A percentile compares a stretch with the other conserved stretches of the same genome.
phyloP scores from a whole-genome alignment of 176 grass and related monocot species.

The Aegilops sharonensis region DNA sequence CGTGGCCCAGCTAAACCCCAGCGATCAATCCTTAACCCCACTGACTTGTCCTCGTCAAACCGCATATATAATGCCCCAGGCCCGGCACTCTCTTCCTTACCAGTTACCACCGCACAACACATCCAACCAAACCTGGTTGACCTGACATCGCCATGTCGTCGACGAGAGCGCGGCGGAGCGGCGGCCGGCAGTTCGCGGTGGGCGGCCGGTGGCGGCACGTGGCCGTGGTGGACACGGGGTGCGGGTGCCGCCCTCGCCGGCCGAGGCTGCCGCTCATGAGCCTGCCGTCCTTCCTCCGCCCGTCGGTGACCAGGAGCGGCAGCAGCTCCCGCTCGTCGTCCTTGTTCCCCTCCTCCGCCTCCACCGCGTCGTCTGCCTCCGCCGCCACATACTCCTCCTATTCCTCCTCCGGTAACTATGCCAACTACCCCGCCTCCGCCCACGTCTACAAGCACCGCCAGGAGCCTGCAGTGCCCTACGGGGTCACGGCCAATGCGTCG shows the following conservation, averaged over 20 bases:
- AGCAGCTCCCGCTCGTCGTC: slow-evolving; percentile 16
- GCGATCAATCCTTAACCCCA: not conserved
- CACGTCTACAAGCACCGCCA: not conserved
- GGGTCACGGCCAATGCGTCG: not conserved
- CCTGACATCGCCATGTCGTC: slow-evolving; percentile 3
- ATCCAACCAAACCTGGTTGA: not conserved
- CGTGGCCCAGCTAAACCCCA: slow-evolving; percentile 9
- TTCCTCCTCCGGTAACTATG: slow-evolving; percentile 20
- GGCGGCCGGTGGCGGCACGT: slow-evolving; percentile 37
- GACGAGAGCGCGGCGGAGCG: slow-evolving; percentile 16
- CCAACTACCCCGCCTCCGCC: not conserved
- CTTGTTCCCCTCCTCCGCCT: slow-evolving; percentile 35
- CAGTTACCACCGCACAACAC: not conserved
- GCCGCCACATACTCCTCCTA: slow-evolving; percentile 34
- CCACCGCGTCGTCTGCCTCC: slow-evolving; percentile 28
- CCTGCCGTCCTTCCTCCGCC: slow-evolving; percentile 47
- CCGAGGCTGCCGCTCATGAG: slow-evolving; percentile 32
- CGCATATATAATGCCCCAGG: not conserved
- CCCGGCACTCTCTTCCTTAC: not conserved
- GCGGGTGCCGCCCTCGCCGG: slow-evolving; percentile 46
- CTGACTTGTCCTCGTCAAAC: not conserved
- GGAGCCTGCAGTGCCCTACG: not conserved
- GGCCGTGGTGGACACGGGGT: slow-evolving; percentile 45
- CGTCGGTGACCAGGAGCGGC: slow-evolving; percentile 8
- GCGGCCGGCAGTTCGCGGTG: slow-evolving; percentile 37